A percentile compares a stretch with the other conserved stretches of the same genome.
Evolutionary conservation across 345 rosid genomes (phyloP).

Genomic region (Euphorbia lathyris): DNA sequence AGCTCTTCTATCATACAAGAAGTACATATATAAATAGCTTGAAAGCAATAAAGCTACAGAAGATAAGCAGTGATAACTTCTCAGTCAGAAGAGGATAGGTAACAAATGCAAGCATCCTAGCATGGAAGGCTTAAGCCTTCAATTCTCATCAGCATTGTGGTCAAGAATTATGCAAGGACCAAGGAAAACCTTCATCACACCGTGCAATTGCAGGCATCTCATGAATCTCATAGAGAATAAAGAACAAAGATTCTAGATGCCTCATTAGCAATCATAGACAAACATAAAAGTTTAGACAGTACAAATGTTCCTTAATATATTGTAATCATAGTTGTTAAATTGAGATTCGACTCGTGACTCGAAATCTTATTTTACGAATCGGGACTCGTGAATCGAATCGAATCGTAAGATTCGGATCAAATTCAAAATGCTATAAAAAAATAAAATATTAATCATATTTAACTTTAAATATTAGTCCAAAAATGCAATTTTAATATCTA

Average conservation of each 20-base stretch:
- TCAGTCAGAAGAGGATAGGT: background rate
- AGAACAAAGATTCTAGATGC: background rate
- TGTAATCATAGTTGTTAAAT: no score
- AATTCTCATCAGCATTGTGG: background rate
- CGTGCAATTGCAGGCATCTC: background rate
- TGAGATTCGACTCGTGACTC: no score
- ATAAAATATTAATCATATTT: no score
- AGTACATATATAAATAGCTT: background rate
- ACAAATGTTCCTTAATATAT: background rate
- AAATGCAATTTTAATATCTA: no score
- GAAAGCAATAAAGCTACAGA: background rate
- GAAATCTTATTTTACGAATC: no score
- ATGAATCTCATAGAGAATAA: no score
- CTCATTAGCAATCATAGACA: background rate
- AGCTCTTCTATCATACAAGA: conserved; percentile 40
- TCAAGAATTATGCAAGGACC: background rate
- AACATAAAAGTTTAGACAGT: background rate
- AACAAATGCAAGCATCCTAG: background rate
- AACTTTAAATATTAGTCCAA: no score
- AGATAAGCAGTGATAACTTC: background rate
- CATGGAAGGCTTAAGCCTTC: background rate
- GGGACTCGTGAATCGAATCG: no score
- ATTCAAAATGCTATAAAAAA: no score
- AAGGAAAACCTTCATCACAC: background rate
- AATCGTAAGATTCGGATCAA: no score